Conservation (phyloP, 148 eudicot species). For the Chenopodium suecicum region DNA sequence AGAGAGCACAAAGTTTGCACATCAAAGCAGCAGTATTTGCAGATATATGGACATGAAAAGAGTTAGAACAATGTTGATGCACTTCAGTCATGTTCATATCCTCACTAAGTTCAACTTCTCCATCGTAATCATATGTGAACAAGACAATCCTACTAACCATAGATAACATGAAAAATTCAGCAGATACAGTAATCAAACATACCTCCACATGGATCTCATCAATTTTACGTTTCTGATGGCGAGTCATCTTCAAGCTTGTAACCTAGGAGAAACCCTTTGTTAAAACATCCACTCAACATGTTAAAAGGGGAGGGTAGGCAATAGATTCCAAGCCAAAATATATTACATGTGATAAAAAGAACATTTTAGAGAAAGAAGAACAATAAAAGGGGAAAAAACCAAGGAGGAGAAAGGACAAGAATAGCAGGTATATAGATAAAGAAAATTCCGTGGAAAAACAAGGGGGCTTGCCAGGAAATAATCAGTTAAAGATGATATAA, state of each 20-base stretch:
- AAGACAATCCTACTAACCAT: neutral
- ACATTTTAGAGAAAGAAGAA: neutral
- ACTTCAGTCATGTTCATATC: conserved; percentile 8
- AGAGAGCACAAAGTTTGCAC: neutral
- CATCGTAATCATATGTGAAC: neutral
- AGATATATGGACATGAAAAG: neutral
- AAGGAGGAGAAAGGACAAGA: neutral
- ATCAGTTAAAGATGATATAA: neutral
- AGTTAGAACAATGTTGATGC: neutral
- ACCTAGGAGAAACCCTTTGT: conserved; percentile 44
- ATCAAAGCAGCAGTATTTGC: too few species aligned
- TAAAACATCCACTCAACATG: neutral
- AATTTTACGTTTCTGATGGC: conserved; percentile 97
- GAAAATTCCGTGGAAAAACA: neutral
- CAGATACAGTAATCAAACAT: conserved; percentile 1
- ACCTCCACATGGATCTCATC: conserved; percentile 98
- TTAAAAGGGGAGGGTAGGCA: too few species aligned
- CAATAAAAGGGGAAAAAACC: neutral
- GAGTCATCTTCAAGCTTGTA: conserved; percentile 95
- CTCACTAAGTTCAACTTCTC: neutral
- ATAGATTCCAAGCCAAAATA: neutral
- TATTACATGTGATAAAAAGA: neutral
- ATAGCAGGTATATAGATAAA: too few species aligned
- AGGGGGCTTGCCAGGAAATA: neutral
- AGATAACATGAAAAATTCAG: neutral